Conservation (phyloP, 495 filamentous ascomycete genomes). For the Rhizodiscina lignyota region DNA sequence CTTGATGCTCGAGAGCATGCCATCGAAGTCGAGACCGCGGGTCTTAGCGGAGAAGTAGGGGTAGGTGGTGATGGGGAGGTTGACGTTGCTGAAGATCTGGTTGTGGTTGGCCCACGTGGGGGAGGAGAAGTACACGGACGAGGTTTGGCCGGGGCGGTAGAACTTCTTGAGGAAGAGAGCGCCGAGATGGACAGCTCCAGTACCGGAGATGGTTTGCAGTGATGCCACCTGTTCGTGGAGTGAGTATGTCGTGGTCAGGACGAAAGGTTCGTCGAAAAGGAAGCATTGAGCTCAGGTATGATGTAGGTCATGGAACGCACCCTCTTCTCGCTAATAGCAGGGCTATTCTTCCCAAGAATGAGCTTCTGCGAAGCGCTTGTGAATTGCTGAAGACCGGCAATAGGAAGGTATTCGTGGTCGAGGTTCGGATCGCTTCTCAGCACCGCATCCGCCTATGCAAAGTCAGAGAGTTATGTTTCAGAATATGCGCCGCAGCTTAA, state of each 20-base stretch:
- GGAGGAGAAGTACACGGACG: constrained; percentile 68
- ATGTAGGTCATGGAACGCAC: constrained; percentile 22
- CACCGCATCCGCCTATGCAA: constrained; percentile 64
- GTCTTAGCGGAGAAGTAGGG: constrained; percentile 84
- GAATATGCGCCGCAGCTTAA: background rate
- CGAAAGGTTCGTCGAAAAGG: background rate
- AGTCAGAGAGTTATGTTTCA: constrained; percentile 5
- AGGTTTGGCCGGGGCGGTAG: constrained; percentile 34
- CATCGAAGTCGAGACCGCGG: constrained; percentile 79
- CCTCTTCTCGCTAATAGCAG: constrained; percentile 71
- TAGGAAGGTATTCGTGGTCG: constrained; percentile 98
- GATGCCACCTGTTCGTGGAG: constrained; percentile 8
- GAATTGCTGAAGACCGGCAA: constrained; percentile 71
- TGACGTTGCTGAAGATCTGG: constrained; percentile 93
- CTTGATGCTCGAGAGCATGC: constrained; percentile 55
- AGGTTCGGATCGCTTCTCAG: constrained; percentile 72
- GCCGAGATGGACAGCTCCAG: constrained; percentile 78
- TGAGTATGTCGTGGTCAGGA: constrained; percentile 2
- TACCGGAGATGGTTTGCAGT: constrained; percentile 66
- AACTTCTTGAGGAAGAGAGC: constrained; percentile 72
- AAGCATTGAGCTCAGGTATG: background rate
- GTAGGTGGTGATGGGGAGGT: constrained; percentile 61
- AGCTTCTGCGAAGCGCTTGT: constrained; percentile 80
- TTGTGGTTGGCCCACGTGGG: constrained; percentile 98
- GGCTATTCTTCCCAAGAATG: constrained; percentile 63